Evolutionary conservation across 176 grass and related monocot genomes (phyloP), one percentile per base, ranked within the genome.

Genomic region (Miscanthus lutarioriparius): DNA sequence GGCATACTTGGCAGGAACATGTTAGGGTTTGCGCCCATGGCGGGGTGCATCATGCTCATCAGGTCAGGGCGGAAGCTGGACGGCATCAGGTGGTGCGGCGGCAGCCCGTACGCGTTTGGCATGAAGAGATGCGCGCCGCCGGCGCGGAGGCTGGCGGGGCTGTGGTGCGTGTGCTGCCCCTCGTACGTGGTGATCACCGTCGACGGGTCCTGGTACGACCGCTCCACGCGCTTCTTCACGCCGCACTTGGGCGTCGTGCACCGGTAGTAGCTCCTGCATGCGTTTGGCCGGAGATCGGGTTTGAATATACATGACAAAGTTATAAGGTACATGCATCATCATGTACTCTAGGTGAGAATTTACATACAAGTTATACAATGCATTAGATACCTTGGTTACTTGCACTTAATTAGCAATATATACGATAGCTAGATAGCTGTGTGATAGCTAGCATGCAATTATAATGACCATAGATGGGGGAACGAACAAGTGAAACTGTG

Each of bases 191-290:
- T 98, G 91, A 98, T 87, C 76, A 98, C 96, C 73, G 87, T 81
- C 13, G 91, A 85, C 0, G 96, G 89, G 78, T 98, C 96, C 89
- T 96, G 87, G 75, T 92, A 92, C 65, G 93, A 98, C 70, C 96
- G 76, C 87, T 98, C 96, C 35, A 98, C 96, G 80, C 91, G 79
- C 84, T 98, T 98, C 88, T 98, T 98, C 88, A 98, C 96, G 19
- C 85, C 80, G 74, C 96, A 98, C 83, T 91, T 94, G 17, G 87
- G 91, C 74, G 93, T 89, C n/a, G 96, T 98, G 89, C 96, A 98
- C 54, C 96, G 82, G 75, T 94, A 96, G 75, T 96, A 98, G 78
- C 96, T 98, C 91, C 96, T 98, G 72, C 64, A 11, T 53, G 1
- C 5, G 49, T 49, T 49, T 75, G 25, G 35, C 43, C 22, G 27